Base-by-base conservation (phyloP, 208 protist species). In the Acanthamoeba royreba region DNA sequence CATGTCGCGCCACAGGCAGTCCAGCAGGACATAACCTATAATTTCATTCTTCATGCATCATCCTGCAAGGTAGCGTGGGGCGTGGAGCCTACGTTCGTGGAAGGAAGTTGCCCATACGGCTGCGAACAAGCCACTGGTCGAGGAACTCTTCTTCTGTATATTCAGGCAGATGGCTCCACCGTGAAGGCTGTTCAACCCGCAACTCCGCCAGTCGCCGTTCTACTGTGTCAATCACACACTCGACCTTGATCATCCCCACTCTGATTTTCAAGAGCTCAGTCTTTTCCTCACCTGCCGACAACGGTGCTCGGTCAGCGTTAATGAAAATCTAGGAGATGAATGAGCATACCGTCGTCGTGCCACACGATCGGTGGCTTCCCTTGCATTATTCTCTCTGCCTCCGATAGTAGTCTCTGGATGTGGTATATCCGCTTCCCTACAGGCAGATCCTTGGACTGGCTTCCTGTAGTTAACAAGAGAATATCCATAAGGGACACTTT, bases 361-460 rank as follows among this genome's bases (percentile, higher is more conserved):
- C 81, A 89, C 47, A 89, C 81, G 35, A 69, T 28, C 0, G 81
- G 81, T 33, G 49, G 81, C 4, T 63, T 2, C 17, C 19, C 13
- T 7, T 19, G 45, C 49, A 89, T 55, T 17, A 89, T 42, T 8
- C 81, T 1, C 38, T 89, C 81, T 13, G 81, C 81, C 49, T 89
- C 81, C 35, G 49, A 89, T 4, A 89, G 81, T 28, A 89, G 35
- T 9, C 81, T 43, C 49, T 46, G 81, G 35, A 66, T 89, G 49
- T 89, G 81, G 35, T 89, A 89, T 43, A 89, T 89, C 9, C 81
- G 81, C 81, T 89, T 89, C 47, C 81, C 81, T 25, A 69, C 52
- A 17, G 52, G 81, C 28, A 55, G 81, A 35, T 89, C 52, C 81
- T 89, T 89, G 47, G 42, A 31, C 49, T 42, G n/a, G 72, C 72